phyloP scores from a whole-genome alignment of 164 flowering plant genomes.

The Warburgia ugandensis region DNA sequence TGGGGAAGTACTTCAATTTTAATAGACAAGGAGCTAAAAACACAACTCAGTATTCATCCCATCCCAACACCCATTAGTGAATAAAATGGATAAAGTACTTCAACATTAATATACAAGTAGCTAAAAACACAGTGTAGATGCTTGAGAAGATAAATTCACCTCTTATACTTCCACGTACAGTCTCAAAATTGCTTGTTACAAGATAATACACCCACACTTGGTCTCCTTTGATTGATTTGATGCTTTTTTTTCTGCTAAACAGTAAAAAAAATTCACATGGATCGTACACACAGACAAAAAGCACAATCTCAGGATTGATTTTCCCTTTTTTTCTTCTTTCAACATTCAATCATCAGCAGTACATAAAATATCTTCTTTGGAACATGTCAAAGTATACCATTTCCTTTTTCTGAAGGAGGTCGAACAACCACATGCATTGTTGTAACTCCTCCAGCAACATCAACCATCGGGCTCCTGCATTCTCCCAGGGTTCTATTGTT shows the following conservation, averaged over 20 bases:
- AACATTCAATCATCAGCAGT: background rate
- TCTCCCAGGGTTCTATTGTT: conserved; percentile 65
- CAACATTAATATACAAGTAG: no score
- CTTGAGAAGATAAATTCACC: no score
- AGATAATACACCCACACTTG: conserved; percentile 60
- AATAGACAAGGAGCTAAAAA: no score
- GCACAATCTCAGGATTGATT: no score
- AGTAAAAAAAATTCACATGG: background rate
- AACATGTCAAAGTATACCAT: background rate
- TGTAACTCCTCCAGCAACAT: conserved; percentile 62
- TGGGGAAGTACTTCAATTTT: no score
- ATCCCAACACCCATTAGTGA: no score
- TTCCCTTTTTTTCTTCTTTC: no score
- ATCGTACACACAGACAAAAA: background rate
- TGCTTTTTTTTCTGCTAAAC: conserved; percentile 48
- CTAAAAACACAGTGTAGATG: no score
- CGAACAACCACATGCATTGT: conserved; percentile 86
- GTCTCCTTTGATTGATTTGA: conserved; percentile 31
- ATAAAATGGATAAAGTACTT: no score
- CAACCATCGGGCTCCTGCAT: conserved; percentile 63
- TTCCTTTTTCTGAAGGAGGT: conserved; percentile 55
- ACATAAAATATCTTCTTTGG: background rate
- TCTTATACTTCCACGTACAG: no score
- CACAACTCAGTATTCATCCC: no score
- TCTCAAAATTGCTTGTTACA: conserved; percentile 32